Conservation (phyloP, 441 rosid species). For the Isatis lusitanica region DNA sequence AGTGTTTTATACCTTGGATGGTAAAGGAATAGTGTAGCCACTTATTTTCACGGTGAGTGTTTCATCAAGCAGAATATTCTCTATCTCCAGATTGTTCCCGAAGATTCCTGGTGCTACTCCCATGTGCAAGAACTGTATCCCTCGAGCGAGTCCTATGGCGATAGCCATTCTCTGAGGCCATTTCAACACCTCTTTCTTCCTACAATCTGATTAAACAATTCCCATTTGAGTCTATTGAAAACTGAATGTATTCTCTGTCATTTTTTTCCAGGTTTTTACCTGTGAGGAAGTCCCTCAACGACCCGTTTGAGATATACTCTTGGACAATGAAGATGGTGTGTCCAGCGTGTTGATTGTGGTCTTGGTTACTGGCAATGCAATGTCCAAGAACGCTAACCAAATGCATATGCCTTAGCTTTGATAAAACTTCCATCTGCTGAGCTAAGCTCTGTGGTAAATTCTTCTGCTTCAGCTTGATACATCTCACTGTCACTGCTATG, state of each 20-base stretch:
- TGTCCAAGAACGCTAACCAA: constrained; percentile 90
- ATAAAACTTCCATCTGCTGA: constrained; percentile 73
- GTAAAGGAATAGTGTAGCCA: constrained; percentile 68
- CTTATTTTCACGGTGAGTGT: constrained; percentile 69
- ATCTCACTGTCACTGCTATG: constrained; percentile 58
- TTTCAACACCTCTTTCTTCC: constrained; percentile 73
- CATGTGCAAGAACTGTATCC: constrained; percentile 85
- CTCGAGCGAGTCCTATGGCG: constrained; percentile 76
- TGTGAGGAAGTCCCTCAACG: constrained; percentile 60
- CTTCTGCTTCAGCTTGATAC: constrained; percentile 74
- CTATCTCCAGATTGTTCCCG: constrained; percentile 73
- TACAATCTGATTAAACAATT: constrained; percentile 52
- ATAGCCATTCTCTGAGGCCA: constrained; percentile 94
- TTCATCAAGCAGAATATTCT: constrained; percentile 74
- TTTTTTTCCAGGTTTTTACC: constrained; percentile 43
- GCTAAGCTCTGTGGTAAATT: constrained; percentile 55
- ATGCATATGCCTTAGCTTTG: constrained; percentile 87
- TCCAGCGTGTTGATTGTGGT: constrained; percentile 54
- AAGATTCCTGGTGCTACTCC: constrained; percentile 79
- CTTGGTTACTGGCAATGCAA: constrained; percentile 69
- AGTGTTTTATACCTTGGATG: constrained; percentile 53
- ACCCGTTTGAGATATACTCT: constrained; percentile 69
- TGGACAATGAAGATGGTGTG: constrained; percentile 63
- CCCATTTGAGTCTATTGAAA: not conserved
- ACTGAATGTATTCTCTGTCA: not conserved